Conservation (phyloP, 2,329 filamentous ascomycete species). For the Trichoderma harzianum region DNA sequence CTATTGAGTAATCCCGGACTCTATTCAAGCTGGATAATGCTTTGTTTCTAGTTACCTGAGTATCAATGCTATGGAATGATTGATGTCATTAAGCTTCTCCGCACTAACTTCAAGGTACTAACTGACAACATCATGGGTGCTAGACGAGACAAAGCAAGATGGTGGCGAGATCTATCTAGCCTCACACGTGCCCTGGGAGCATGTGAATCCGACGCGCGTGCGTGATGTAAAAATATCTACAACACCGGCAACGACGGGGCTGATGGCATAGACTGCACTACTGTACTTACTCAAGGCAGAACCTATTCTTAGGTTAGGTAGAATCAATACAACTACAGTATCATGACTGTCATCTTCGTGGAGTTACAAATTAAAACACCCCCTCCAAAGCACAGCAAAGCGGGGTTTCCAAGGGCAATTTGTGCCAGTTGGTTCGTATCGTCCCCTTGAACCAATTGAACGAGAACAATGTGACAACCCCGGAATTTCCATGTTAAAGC, state of each 20-base stretch:
- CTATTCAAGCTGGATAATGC: not conserved
- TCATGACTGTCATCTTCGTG: not conserved
- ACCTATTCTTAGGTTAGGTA: not conserved
- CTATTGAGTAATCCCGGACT: not conserved
- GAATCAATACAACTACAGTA: not conserved
- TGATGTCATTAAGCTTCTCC: not conserved
- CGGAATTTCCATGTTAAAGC: not conserved
- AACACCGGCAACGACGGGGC: not conserved
- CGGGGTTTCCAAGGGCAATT: not conserved
- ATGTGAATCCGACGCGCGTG: not conserved
- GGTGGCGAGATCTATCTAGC: not conserved
- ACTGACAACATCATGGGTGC: not conserved
- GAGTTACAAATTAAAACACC: not conserved
- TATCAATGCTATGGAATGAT: too few species aligned
- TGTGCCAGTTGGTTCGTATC: not conserved
- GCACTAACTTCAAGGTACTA: not conserved
- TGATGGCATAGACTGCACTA: not conserved
- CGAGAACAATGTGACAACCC: not conserved
- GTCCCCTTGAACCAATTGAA: not conserved
- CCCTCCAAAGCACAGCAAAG: not conserved
- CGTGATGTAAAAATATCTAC: not conserved
- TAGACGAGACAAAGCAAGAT: not conserved
- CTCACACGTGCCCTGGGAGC: not conserved
- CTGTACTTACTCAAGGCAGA: not conserved
- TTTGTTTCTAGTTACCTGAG: not conserved